Evolutionary conservation across 129 eudicot genomes (phyloP).

Genomic region (Arctium minus): DNA sequence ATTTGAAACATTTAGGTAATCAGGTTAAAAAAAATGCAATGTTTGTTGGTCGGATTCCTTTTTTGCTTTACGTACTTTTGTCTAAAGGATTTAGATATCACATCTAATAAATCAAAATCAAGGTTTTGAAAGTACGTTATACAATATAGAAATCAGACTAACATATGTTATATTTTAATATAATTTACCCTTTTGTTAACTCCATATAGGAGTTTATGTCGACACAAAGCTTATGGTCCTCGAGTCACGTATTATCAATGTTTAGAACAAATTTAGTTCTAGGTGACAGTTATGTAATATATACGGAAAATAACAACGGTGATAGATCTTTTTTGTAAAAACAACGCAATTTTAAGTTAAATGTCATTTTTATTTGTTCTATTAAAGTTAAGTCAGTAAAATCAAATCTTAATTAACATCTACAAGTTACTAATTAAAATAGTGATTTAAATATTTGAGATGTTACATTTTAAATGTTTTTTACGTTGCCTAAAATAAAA

Average conservation of each 20-base stretch:
- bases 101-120: neutral
- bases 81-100: neutral
- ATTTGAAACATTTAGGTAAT: neutral
- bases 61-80: neutral
- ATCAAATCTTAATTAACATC: too few species aligned
- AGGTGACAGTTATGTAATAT: neutral
- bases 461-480: too few species aligned
- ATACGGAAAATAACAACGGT: neutral
- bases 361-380: too few species aligned
- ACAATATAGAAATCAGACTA: neutral
- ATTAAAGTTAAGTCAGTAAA: too few species aligned
- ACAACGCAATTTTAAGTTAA: too few species aligned
- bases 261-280: neutral
- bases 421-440: too few species aligned
- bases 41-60: neutral
- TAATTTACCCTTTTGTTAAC: neutral
- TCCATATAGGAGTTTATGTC: neutral
- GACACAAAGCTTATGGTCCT: neutral
- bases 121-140: neutral
- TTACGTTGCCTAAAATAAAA: too few species aligned
- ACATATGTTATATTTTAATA: neutral
- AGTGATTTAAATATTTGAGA: too few species aligned
- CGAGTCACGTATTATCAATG: neutral
- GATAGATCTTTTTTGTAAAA: neutral
- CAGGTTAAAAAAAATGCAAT: neutral